phyloP scores from a whole-genome alignment of 768 basidiomycete genomes.

The Auriscalpium vulgare region DNA sequence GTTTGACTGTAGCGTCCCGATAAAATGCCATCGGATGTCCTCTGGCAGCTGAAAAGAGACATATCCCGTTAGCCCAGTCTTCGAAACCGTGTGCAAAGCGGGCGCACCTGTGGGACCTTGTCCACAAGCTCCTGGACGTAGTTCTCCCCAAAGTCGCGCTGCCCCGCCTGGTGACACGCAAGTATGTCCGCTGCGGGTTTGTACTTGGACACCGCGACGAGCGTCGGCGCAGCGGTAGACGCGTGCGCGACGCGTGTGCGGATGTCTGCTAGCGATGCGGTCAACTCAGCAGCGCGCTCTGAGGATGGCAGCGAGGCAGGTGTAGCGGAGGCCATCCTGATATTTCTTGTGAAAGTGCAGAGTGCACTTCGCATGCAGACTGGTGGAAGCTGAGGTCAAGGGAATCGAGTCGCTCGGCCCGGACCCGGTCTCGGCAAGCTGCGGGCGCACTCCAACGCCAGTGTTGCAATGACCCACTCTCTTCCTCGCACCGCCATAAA shows the following conservation, averaged over 20 bases:
- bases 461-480: too few relatives aligned
- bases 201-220: constrained; percentile 91
- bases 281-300: constrained; percentile 47
- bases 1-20: constrained; percentile 89
- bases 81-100: neutral
- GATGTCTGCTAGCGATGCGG: constrained; percentile 45
- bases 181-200: constrained; percentile 85
- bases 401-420: too few relatives aligned
- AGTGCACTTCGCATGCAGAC: too few relatives aligned
- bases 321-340: neutral
- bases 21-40: constrained; percentile 95
- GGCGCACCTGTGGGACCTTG: constrained; percentile 44
- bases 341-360: too few relatives aligned
- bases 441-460: too few relatives aligned
- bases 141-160: constrained; percentile 95
- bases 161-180: constrained; percentile 73
- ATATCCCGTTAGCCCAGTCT: neutral
- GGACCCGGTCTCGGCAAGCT: too few relatives aligned
- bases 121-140: constrained; percentile 91
- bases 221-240: constrained; percentile 23
- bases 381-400: too few relatives aligned
- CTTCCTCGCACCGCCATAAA: too few relatives aligned
- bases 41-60: constrained; percentile 54
- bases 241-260: constrained; percentile 37
- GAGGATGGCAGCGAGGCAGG: constrained; percentile 14